phyloP scores from a whole-genome alignment of 176 grass and related monocot species.

The Raddia distichophylla region DNA sequence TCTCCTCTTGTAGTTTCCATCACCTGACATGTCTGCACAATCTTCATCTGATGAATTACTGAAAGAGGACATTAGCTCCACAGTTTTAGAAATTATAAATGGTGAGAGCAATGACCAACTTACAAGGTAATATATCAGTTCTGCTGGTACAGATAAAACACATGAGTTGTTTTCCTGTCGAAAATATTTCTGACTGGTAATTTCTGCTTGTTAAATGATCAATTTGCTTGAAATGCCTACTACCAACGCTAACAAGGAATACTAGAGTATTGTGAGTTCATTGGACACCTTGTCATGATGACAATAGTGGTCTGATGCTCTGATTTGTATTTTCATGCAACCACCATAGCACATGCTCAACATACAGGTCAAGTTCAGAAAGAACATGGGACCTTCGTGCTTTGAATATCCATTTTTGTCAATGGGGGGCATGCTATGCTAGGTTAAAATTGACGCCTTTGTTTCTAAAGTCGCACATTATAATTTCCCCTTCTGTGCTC shows the following conservation, averaged over 20 bases:
- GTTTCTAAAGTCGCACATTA: not conserved
- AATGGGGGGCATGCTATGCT: constrained; percentile 15
- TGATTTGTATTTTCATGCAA: not conserved
- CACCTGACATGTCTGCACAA: constrained; percentile 45
- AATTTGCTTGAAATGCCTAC: constrained; percentile 1
- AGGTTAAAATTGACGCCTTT: not conserved
- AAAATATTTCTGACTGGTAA: constrained; percentile 18
- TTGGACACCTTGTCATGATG: constrained; percentile 16
- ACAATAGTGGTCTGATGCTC: not conserved
- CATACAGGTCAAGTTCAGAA: not conserved
- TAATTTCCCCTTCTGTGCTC: not conserved
- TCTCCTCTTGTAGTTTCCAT: constrained; percentile 57
- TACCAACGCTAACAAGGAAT: not conserved
- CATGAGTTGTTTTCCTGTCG: constrained; percentile 8
- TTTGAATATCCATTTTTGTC: not conserved
- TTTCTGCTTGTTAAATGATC: constrained; percentile 26
- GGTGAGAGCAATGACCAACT: constrained; percentile 55
- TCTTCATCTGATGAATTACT: constrained; percentile 50
- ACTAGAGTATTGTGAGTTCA: not conserved
- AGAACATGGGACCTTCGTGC: not conserved
- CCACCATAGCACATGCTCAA: not conserved
- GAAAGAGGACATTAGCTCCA: constrained; percentile 64
- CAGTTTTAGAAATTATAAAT: constrained; percentile 66
- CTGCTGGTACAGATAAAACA: constrained; percentile 23
- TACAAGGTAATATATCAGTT: constrained; percentile 58